Evolutionary conservation across 2,329 filamentous ascomycete species (phyloP).

Genomic region (Exophiala aquamarina): DNA sequence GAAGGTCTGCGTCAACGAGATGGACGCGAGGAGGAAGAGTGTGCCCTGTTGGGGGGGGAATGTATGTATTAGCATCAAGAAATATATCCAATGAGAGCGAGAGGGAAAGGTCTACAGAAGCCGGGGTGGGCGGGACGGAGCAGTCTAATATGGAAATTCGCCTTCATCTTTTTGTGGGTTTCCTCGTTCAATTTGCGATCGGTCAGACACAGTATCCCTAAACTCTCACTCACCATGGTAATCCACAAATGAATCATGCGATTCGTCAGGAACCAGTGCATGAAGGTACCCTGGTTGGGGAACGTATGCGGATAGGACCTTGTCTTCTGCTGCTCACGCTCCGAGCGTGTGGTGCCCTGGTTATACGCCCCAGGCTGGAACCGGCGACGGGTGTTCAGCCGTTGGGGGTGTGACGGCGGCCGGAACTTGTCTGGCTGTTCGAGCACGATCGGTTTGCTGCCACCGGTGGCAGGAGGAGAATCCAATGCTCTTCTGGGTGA

Average conservation of each 20-base stretch:
- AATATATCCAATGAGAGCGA: too few relatives aligned
- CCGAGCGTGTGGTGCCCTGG: constrained; percentile 52
- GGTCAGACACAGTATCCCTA: too few relatives aligned
- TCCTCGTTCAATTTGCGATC: too few relatives aligned
- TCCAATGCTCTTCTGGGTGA: not conserved
- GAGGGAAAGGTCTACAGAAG: too few relatives aligned
- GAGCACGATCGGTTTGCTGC: constrained; percentile 65
- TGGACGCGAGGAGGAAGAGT: constrained; percentile 31
- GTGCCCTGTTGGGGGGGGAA: constrained; percentile 45
- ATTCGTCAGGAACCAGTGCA: constrained; percentile 82
- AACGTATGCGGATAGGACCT: constrained; percentile 87
- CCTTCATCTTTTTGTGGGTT: too few relatives aligned
- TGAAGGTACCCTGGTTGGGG: constrained; percentile 76
- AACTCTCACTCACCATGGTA: constrained; percentile 64
- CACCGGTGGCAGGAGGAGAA: not conserved
- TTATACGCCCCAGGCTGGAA: constrained; percentile 63
- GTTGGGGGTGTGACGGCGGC: constrained; percentile 82
- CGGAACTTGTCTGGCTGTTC: constrained; percentile 88
- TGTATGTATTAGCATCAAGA: too few relatives aligned
- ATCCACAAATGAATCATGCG: constrained; percentile 76
- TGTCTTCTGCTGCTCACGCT: constrained; percentile 64
- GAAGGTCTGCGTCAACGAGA: constrained; percentile 32
- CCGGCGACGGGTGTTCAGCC: constrained; percentile 61
- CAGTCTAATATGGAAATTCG: too few relatives aligned
- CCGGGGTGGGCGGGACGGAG: too few relatives aligned